phyloP scores from a whole-genome alignment of 2,329 filamentous ascomycete species.

The Cladophialophora psammophila region DNA sequence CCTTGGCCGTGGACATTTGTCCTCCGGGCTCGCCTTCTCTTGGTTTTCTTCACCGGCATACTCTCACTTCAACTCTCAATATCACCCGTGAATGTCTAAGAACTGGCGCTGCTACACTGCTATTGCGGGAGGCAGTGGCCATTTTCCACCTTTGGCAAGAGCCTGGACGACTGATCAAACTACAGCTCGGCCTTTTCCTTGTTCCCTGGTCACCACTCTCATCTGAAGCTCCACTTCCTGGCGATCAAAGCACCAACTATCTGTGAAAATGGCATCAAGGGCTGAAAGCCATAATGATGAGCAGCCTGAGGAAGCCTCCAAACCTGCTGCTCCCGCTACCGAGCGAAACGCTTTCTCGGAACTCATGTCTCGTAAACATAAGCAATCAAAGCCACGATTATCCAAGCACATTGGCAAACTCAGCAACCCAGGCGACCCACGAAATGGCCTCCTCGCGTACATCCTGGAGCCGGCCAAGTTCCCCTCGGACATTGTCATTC shows the following conservation, averaged over 20 bases:
- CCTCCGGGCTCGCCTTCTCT: background rate
- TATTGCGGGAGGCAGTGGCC: background rate
- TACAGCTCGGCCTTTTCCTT: background rate
- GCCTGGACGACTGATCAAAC: background rate
- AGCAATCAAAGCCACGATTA: conserved; percentile 41
- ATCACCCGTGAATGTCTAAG: background rate
- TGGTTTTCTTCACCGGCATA: background rate
- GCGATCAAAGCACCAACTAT: background rate
- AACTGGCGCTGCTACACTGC: background rate
- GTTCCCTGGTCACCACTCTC: background rate
- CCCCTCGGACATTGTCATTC: conserved; percentile 68
- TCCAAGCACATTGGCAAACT: conserved; percentile 23
- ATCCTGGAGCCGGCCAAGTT: conserved; percentile 68
- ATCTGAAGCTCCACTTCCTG: background rate
- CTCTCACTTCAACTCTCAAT: background rate
- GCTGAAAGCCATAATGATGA: background rate
- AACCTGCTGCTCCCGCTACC: background rate
- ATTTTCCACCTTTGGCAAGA: background rate
- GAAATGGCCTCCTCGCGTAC: conserved; percentile 66
- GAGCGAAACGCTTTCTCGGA: conserved; percentile 53
- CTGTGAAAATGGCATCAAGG: conserved; percentile 3
- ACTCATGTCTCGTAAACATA: conserved; percentile 62
- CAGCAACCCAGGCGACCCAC: conserved; percentile 34
- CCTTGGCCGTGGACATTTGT: background rate
- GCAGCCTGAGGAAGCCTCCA: conserved; percentile 5